Evolutionary conservation across 352 stramenopile species (phyloP), one percentile per base, ranked within the genome.

Genomic region (Phytophthora tentaculata): DNA sequence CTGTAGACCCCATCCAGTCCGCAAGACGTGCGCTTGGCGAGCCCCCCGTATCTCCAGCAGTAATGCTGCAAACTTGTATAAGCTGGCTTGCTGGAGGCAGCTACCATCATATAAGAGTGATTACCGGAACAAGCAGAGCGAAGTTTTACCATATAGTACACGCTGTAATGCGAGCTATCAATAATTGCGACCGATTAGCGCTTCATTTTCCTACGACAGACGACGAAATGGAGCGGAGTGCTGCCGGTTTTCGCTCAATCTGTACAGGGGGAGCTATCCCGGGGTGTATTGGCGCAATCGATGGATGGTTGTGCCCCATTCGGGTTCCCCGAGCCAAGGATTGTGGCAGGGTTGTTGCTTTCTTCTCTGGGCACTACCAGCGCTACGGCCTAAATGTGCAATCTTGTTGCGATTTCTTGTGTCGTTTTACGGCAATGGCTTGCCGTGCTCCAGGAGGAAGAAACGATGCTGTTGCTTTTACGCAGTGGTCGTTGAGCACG

Each of bases 321-420:
- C n/a, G n/a, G n/a, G n/a, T n/a, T n/a, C n/a, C n/a, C n/a, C n/a
- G n/a, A n/a, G n/a, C n/a, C n/a, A n/a, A n/a, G n/a, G n/a, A n/a
- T n/a, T n/a, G n/a, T n/a, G n/a, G n/a, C n/a, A n/a, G n/a, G n/a
- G n/a, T n/a, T n/a, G n/a, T n/a, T n/a, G n/a, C n/a, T n/a, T n/a
- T n/a, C n/a, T n/a, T n/a, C n/a, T n/a, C n/a, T n/a, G n/a, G n/a
- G n/a, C n/a, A n/a, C n/a, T n/a, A n/a, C n/a, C n/a, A n/a, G n/a
- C n/a, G n/a, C n/a, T n/a, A n/a, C n/a, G n/a, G n/a, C 3, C 39
- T 65, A 3, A 66, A 66, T 22, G 50, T 59, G 2, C 39, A 60
- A n/a, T 37, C 26, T 13, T 66, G 59, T n/a, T n/a, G n/a, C n/a
- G n/a, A n/a, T n/a, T n/a, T n/a, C n/a, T n/a, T n/a, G n/a, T n/a